Base-by-base conservation (phyloP, 2,329 filamentous ascomycete genomes). In the Penicillium decumbens region DNA sequence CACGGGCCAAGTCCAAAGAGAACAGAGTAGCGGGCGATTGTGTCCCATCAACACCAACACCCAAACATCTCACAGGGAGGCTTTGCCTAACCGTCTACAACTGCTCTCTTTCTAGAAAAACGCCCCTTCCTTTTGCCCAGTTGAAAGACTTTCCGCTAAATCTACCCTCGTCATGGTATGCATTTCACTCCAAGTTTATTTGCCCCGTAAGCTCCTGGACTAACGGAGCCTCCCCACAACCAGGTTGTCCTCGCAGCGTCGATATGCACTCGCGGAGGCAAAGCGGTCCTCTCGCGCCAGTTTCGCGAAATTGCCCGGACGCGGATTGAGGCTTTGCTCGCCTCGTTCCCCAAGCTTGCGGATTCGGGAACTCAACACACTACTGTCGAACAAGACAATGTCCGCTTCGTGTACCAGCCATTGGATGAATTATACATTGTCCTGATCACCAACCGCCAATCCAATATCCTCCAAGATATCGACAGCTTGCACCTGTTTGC, bases 351-450 rank as follows among this genome's bases (percentile, higher is more conserved):
- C 48, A 98, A 98, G 77, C 87, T 97, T 50, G 91, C 93, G 65
- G 91, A 96, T 72, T 90, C 88, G 55, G 88, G 91, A 54, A 96
- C 90, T 45, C 93, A 98, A 74, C 93, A 98, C 74, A 98, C 93
- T 25, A 98, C 89, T 5, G 91, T 97, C 65, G 93, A 98, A 75
- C 91, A 97, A 75, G 95, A 98, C 77, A 97, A 95, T 77, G 93
- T 98, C 67, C 92, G 93, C 76, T 98, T 96, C 70, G 93, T 98
- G 51, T 98, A 98, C 79, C 93, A 98, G 72, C 95, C 93, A 53
- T 81, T 98, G 58, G 95, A 98, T 75, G 95, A 98, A 78, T 85
- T 98, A 58, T 98, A 98, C 81, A 97, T 98, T 83, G 92, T 98
- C 59, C 84, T 98, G 66, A 97, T 98, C 75, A 98, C 95, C 72